A percentile compares a stretch with the other conserved stretches of the same genome.
phyloP scores from a whole-genome alignment of 495 filamentous ascomycete genomes.

The Tetracladium setigerum region DNA sequence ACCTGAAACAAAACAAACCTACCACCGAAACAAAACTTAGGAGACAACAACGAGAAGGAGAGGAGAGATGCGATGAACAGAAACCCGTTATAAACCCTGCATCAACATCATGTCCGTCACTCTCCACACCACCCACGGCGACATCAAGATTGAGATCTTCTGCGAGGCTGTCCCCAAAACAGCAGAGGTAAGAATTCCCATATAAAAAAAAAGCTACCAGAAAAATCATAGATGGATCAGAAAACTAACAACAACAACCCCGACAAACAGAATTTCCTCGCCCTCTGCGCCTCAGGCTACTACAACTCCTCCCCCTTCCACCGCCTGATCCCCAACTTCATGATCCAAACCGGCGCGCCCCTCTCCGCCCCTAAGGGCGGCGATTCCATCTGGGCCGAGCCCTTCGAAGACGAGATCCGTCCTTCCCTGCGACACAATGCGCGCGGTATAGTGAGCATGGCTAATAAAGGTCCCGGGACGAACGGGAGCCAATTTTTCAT shows the following conservation, averaged over 20 bases:
- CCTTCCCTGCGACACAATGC: constrained; percentile 78
- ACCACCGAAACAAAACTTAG: no score
- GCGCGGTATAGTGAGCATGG: constrained; percentile 85
- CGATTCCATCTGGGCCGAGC: constrained; percentile 73
- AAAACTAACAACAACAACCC: background rate
- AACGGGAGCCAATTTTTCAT: constrained; percentile 97
- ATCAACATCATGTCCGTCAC: constrained; percentile 53
- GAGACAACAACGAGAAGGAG: constrained; percentile 3
- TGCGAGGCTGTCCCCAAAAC: constrained; percentile 92
- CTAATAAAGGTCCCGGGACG: constrained; percentile 77
- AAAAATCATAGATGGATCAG: constrained; percentile 4
- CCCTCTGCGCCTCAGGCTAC: constrained; percentile 82
- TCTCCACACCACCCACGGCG: constrained; percentile 82
- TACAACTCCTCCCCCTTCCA: constrained; percentile 90
- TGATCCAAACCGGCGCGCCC: constrained; percentile 74
- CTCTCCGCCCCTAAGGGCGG: constrained; percentile 66
- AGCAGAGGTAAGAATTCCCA: constrained; percentile 48
- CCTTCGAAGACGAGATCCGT: constrained; percentile 89
- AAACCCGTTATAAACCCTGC: background rate
- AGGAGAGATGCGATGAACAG: background rate
- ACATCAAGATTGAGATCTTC: constrained; percentile 94
- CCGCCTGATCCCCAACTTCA: constrained; percentile 82
- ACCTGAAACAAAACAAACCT: no score
- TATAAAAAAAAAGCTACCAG: background rate
- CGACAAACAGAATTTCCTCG: constrained; percentile 77